These are phyloP conservation scores for Calonectria fujianensis DNA, from an alignment of 2,329 filamentous ascomycete species.

Conservation along the genomic window DNA sequence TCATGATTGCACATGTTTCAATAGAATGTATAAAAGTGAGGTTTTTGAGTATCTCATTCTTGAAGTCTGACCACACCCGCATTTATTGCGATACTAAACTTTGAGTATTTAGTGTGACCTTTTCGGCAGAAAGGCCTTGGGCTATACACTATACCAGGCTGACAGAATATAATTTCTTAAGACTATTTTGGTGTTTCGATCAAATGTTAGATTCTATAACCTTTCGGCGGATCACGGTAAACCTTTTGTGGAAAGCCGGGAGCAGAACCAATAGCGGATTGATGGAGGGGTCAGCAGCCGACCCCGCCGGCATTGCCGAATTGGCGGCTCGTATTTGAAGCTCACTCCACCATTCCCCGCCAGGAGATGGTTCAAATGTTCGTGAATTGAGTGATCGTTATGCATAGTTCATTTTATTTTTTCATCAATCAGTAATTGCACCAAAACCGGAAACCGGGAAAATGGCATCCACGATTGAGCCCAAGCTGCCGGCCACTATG, in stretches of 20 bases:
- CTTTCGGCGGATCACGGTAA: neutral
- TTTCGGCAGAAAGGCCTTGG: neutral
- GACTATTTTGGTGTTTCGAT: neutral
- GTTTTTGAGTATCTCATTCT: neutral
- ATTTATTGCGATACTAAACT: neutral
- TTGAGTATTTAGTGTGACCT: neutral
- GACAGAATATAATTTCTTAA: too few relatives aligned
- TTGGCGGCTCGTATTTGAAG: neutral
- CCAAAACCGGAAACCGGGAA: neutral
- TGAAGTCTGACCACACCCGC: neutral
- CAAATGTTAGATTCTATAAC: neutral
- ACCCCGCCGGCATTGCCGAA: conserved; percentile 11
- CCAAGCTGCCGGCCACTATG: conserved; percentile 49
- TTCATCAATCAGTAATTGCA: neutral
- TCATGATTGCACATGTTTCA: neutral
- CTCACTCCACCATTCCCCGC: neutral
- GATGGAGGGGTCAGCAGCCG: neutral
- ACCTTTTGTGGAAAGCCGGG: neutral
- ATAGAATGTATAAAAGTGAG: neutral
- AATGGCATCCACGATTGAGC: neutral
- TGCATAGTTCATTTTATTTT: neutral
- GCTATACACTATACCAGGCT: too few relatives aligned
- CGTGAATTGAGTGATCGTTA: neutral
- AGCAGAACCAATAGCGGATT: neutral
- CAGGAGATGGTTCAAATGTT: neutral